Evolutionary conservation across 257 asterid genomes (phyloP).

Genomic region (Euphrasia confusa): DNA sequence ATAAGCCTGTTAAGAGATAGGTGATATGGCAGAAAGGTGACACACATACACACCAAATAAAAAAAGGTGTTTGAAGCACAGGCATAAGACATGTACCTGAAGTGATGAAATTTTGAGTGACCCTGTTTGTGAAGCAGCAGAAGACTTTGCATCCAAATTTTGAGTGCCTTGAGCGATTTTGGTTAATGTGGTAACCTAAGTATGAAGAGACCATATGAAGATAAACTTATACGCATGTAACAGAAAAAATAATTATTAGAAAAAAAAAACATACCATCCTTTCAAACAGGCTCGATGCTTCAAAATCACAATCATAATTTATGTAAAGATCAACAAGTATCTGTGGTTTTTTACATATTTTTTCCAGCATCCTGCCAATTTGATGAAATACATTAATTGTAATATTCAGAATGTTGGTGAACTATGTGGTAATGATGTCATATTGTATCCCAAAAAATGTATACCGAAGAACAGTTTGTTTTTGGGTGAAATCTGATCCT

Average conservation of each 20-base stretch:
- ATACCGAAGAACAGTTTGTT: conserved; percentile 71
- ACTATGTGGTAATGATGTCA: conserved; percentile 19
- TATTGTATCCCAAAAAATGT: conserved; percentile 24
- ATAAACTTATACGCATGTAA: conserved; percentile 24
- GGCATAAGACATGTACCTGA: conserved; percentile 48
- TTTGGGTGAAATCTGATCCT: conserved; percentile 79
- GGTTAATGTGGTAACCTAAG: conserved; percentile 74
- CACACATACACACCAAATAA: conserved; percentile 9
- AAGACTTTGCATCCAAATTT: conserved; percentile 76
- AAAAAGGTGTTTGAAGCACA: conserved; percentile 9
- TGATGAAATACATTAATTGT: conserved; percentile 11
- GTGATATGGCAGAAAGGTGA: conserved; percentile 16
- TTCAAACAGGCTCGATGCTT: conserved; percentile 89
- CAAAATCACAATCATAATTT: conserved; percentile 94
- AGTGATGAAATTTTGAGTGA: conserved; percentile 78
- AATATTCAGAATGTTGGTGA: conserved; percentile 18
- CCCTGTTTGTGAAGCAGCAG: conserved; percentile 58
- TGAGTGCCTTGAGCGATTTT: conserved; percentile 93
- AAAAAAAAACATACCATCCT: conserved; percentile 56
- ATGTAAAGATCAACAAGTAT: conserved; percentile 87
- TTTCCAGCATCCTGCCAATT: conserved; percentile 85
- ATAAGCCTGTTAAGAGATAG: conserved; percentile 12
- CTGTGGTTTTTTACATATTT: conserved; percentile 86
- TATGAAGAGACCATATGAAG: conserved; percentile 27
- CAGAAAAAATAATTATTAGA: conserved; percentile 18